Evolutionary conservation across 805 yeast species (phyloP).

Genomic region (Brettanomyces custersianus): DNA sequence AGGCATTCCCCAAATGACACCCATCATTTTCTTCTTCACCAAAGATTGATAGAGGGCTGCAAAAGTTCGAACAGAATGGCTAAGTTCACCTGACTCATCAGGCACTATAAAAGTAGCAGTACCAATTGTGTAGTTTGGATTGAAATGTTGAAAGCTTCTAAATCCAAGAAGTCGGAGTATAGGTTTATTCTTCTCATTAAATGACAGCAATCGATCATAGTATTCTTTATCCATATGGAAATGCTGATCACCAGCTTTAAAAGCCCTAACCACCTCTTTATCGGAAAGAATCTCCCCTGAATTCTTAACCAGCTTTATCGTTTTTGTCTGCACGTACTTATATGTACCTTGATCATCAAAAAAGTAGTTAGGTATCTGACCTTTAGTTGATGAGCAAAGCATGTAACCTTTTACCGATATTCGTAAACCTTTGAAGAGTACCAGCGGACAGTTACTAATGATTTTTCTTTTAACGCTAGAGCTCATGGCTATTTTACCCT

Average conservation of each 20-base stretch:
- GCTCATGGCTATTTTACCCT: conserved; percentile 38
- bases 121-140: conserved; percentile 42
- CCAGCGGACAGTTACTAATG: conserved; percentile 52
- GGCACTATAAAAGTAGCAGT: conserved; percentile 63
- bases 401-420: conserved; percentile 69
- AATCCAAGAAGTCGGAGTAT: conserved; percentile 63
- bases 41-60: conserved; percentile 59
- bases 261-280: conserved; percentile 28
- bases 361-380: conserved; percentile 41
- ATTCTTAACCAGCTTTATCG: conserved; percentile 28
- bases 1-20: conserved; percentile 64
- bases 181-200: conserved; percentile 31
- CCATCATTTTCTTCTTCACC: conserved; percentile 41
- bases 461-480: conserved; percentile 40
- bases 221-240: conserved; percentile 32
- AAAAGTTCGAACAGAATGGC: conserved; percentile 61
- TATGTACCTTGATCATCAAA: conserved; percentile 45
- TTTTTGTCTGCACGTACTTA: conserved; percentile 41
- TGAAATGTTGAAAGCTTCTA: conserved; percentile 35
- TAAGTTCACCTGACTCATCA: conserved; percentile 41
- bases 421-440: conserved; percentile 41
- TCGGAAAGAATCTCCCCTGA: conserved; percentile 33
- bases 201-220: conserved; percentile 23
- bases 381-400: conserved; percentile 45
- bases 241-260: conserved; percentile 38